Evolutionary conservation across 371 early-diverging fungal genomes (phyloP).

Genomic region (Zychaea mexicana): DNA sequence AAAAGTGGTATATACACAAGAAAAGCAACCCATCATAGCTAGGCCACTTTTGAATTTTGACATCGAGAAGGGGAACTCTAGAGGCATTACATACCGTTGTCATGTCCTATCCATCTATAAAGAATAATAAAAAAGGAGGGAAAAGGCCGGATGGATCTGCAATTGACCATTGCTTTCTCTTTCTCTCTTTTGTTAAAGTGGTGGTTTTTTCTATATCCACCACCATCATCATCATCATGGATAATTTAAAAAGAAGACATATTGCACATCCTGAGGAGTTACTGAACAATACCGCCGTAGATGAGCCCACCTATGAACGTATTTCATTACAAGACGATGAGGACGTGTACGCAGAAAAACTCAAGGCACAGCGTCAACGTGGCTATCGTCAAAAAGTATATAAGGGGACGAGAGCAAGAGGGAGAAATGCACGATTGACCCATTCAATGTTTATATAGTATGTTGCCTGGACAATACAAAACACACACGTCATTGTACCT

Average conservation of each 20-base stretch:
- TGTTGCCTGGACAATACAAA: conserved; percentile 45
- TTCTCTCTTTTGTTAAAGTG: neutral
- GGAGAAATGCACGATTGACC: conserved; percentile 4
- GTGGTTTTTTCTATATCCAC: neutral
- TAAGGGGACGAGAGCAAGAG: conserved; percentile 1
- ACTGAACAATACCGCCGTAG: neutral
- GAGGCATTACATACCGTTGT: no score
- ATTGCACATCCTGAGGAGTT: conserved; percentile 14
- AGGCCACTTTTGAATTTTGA: no score
- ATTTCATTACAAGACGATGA: conserved; percentile 4
- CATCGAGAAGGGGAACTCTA: no score
- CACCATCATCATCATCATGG: conserved; percentile 30
- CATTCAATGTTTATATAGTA: conserved; percentile 51
- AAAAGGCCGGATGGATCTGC: no score
- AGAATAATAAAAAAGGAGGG: no score
- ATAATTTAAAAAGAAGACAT: conserved; percentile 44
- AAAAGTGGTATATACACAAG: no score
- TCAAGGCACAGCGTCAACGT: conserved; percentile 18
- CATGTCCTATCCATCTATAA: no score
- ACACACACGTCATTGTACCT: conserved; percentile 57
- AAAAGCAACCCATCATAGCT: no score
- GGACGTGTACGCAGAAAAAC: conserved; percentile 18
- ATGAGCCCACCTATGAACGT: neutral
- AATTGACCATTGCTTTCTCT: conserved; percentile 7
- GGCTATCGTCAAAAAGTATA: conserved; percentile 29